phyloP scores from a whole-genome alignment of 78 protist species.

The Capsaspora owczarzaki region DNA sequence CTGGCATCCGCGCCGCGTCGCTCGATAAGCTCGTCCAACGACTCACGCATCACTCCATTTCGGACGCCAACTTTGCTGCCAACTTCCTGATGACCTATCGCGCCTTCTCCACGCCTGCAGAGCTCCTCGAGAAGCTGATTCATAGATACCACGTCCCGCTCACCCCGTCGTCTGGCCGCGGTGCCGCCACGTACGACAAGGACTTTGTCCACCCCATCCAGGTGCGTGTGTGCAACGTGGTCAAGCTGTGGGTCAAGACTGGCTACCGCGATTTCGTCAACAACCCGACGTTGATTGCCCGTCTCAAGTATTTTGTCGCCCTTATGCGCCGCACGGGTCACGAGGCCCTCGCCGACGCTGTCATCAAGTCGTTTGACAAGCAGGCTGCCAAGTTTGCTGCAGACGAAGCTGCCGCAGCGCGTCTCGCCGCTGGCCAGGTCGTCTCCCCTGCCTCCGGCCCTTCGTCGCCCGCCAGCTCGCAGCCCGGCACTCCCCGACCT shows the following conservation, averaged over 20 bases:
- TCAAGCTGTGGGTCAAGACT: background rate
- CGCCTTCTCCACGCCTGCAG: background rate
- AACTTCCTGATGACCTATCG: background rate
- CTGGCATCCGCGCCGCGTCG: background rate
- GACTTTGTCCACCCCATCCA: background rate
- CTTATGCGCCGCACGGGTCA: too few relatives aligned
- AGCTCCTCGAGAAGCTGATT: background rate
- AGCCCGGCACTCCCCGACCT: too few relatives aligned
- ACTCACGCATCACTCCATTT: background rate
- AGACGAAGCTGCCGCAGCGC: too few relatives aligned
- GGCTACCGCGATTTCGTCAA: background rate
- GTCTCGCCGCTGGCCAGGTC: too few relatives aligned
- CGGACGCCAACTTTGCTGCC: background rate
- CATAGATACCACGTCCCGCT: background rate
- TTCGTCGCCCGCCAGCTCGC: too few relatives aligned
- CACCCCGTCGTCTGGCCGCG: background rate
- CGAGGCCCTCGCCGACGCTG: too few relatives aligned
- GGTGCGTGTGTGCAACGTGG: slow-evolving; percentile 2
- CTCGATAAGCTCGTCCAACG: background rate
- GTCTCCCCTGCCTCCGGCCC: too few relatives aligned
- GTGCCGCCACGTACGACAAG: background rate
- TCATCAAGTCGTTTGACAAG: too few relatives aligned
- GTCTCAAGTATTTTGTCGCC: too few relatives aligned
- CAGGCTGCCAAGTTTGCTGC: too few relatives aligned
- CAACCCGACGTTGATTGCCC: background rate